Percentiles rank a stretch among this genome's conserved stretches.
phyloP scores from a whole-genome alignment of 768 basidiomycete genomes.

The Phaeotremella skinneri region DNA sequence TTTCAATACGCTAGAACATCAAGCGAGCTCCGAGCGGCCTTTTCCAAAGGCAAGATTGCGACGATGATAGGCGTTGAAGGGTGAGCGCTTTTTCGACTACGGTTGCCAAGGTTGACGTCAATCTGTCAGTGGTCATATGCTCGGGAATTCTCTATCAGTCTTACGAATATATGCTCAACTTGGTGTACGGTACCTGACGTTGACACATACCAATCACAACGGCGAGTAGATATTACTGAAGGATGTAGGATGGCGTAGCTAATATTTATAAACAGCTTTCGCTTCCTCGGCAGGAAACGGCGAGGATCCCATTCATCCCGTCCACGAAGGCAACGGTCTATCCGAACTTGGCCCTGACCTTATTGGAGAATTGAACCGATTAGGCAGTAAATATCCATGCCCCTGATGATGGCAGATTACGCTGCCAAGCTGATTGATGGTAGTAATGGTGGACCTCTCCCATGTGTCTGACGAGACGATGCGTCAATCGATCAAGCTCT shows the following conservation, averaged over 20 bases:
- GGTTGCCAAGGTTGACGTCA: not conserved
- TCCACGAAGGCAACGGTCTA: constrained; percentile 27
- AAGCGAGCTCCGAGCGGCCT: constrained; percentile 7
- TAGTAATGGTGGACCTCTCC: constrained; percentile 33
- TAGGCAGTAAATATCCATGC: constrained; percentile 10
- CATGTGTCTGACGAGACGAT: constrained; percentile 25
- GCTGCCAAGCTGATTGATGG: no score
- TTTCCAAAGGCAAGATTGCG: constrained; percentile 10
- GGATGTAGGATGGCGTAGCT: not conserved
- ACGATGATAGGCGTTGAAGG: constrained; percentile 18
- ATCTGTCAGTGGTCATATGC: constrained; percentile 16
- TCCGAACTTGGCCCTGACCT: constrained; percentile 19
- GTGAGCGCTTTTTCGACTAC: constrained; percentile 3
- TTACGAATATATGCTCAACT: constrained; percentile 25
- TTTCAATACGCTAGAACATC: constrained; percentile 15
- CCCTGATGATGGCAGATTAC: no score
- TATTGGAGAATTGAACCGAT: constrained; percentile 25
- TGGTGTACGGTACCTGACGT: constrained; percentile 27
- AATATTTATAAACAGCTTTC: constrained; percentile 9
- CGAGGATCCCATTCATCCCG: constrained; percentile 16
- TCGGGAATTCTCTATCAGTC: constrained; percentile 26
- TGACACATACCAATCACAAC: constrained; percentile 30
- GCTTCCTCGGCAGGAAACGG: constrained; percentile 29
- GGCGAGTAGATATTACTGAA: not conserved
- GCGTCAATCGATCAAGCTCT: constrained; percentile 20